Evolutionary conservation across 441 rosid genomes (phyloP).

Genomic region (Pelargonium australe): DNA sequence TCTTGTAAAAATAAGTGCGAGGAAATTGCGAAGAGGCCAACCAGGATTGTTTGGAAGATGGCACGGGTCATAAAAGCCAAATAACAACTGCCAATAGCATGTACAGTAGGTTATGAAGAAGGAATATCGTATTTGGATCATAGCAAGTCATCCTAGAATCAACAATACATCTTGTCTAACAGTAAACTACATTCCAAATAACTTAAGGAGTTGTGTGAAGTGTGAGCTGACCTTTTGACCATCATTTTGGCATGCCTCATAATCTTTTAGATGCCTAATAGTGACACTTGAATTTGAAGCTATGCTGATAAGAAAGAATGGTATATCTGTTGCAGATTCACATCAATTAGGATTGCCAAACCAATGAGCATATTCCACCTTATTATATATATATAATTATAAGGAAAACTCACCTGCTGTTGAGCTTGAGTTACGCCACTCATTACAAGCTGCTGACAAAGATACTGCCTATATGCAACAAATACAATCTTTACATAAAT

Average conservation of each 20-base stretch:
- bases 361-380: too few species aligned
- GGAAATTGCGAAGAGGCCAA: conserved; percentile 92
- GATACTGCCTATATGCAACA: conserved; percentile 54
- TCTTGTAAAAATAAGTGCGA: conserved; percentile 60
- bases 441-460: conserved; percentile 68
- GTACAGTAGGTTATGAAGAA: conserved; percentile 18
- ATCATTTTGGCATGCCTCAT: conserved; percentile 56
- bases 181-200: conserved; percentile 7
- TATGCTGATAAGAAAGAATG: conserved; percentile 67
- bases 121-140: conserved; percentile 1
- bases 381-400: not conserved
- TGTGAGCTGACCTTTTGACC: conserved; percentile 56
- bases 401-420: conserved; percentile 51
- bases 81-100: conserved; percentile 52
- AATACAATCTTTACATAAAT: not conserved
- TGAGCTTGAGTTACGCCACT: conserved; percentile 66
- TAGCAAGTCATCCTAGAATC: not conserved
- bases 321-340: conserved; percentile 53
- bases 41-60: conserved; percentile 87
- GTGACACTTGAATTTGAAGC: conserved; percentile 49
- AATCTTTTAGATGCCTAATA: conserved; percentile 60
- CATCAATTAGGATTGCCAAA: conserved; percentile 4
- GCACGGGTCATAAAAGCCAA: conserved; percentile 88
- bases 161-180: not conserved
- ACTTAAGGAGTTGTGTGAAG: conserved; percentile 15